Conservation (phyloP, 768 basidiomycete genomes). For the Chlorophyllum brunneum region DNA sequence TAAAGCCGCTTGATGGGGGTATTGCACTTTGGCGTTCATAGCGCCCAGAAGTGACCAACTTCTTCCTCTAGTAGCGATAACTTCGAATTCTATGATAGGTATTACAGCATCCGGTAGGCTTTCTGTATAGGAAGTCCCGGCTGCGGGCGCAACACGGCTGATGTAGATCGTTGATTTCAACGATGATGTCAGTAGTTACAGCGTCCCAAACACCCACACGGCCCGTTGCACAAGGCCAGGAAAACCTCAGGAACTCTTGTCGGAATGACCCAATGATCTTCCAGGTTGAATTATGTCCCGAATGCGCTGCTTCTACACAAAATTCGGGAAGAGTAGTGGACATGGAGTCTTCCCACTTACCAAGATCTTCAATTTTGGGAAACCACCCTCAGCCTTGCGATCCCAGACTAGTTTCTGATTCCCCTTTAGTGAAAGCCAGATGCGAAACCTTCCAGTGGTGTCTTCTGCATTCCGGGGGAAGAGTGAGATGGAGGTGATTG, state of each 20-base stretch:
- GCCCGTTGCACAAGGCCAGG: too few relatives aligned
- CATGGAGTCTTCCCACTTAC: constrained; percentile 37
- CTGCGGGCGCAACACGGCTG: background rate
- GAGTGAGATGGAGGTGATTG: constrained; percentile 61
- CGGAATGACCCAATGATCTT: constrained; percentile 85
- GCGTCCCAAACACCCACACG: too few relatives aligned
- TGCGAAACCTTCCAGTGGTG: constrained; percentile 85
- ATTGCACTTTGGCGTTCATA: too few relatives aligned
- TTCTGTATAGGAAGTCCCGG: too few relatives aligned
- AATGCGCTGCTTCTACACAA: constrained; percentile 78
- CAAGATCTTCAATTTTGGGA: constrained; percentile 85
- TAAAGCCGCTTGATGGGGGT: constrained; percentile 10
- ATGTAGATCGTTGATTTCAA: background rate
- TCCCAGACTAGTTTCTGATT: constrained; percentile 69
- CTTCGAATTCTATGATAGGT: background rate
- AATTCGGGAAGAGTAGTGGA: background rate
- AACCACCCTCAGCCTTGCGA: constrained; percentile 85
- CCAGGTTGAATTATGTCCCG: constrained; percentile 81
- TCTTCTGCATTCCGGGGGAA: constrained; percentile 76
- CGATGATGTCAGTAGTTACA: constrained; percentile 1
- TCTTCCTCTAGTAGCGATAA: too few relatives aligned
- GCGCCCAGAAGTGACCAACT: too few relatives aligned
- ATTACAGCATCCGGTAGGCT: background rate
- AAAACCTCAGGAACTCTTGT: too few relatives aligned
- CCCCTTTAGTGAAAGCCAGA: constrained; percentile 63